phyloP scores from a whole-genome alignment of 208 protist genomes.

The Porcisia hertigi region DNA sequence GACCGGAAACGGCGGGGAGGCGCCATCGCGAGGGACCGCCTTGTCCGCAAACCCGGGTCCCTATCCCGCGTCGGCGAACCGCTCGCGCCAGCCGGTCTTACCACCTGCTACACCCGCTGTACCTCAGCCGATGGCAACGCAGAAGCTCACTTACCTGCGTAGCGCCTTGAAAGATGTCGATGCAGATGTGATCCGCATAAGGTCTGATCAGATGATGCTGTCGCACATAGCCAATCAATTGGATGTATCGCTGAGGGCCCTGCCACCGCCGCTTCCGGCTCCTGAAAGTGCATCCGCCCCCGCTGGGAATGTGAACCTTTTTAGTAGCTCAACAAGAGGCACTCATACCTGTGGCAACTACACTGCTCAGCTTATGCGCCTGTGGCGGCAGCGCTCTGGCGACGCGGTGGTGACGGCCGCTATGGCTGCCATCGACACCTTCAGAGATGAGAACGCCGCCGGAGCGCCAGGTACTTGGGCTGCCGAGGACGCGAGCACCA shows the following conservation, averaged over 20 bases:
- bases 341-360: constrained; percentile 10
- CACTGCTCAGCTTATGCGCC: constrained; percentile 23
- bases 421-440: not conserved
- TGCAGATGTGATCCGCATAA: constrained; percentile 37
- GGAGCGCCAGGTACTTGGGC: no score
- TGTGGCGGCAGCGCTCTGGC: constrained; percentile 32
- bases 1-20: not conserved
- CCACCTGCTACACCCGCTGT: not conserved
- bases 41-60: not conserved
- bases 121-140: not conserved
- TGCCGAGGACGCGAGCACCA: not conserved
- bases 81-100: not conserved
- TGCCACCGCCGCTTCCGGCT: not conserved
- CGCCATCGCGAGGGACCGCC: not conserved
- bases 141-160: constrained; percentile 15
- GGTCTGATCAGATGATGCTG: constrained; percentile 70
- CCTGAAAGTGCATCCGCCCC: not conserved
- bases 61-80: not conserved
- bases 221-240: constrained; percentile 44
- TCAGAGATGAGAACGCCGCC: not conserved
- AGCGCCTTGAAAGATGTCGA: constrained; percentile 9
- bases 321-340: not conserved
- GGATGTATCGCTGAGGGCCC: constrained; percentile 32
- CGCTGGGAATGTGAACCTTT: not conserved
- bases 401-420: constrained; percentile 16